Evolutionary conservation across 1,284 basidiomycete genomes (phyloP), one percentile per base, ranked within the genome.

Genomic region (Cutaneotrichosporon sp.): DNA sequence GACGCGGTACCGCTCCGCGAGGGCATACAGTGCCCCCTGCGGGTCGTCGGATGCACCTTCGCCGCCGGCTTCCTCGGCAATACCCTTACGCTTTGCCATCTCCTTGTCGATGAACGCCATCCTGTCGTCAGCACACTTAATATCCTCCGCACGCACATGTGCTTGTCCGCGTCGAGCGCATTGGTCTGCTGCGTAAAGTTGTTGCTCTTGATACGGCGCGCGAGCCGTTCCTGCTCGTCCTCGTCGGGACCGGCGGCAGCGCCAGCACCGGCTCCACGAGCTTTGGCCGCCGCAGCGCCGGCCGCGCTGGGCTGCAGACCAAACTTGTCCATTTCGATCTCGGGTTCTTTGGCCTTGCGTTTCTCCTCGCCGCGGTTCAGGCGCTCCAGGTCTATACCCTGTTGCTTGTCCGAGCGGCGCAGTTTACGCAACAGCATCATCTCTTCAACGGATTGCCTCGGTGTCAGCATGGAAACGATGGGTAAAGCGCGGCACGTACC

Each of bases 101-200:
- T 97, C 96, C 65, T 87, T 83, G 68, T 97, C 94, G 52, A 97
- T 97, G 66, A 94, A 97, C 2, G 86, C 88, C 88, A 97, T 92
- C 93, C 92, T 96, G 65, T 0, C 7, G 47, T 50, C 18, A 47
- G 47, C 23, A 12, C n/a, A n/a, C n/a, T n/a, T n/a, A 37, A 17
- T 14, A 12, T 4, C 2, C 7, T 21, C 26, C 8, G 1, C 10
- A 3, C 20, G 10, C 2, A 93, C 93, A 97, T 97, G 69, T 97
- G 94, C 68, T 96, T 97, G 77, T 98, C 93, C 7, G 97, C 91
- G 67, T 97, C 93, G 12, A 97, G 80, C 1, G 85, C 84, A 68
- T 96, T 96, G 2, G 93, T 98, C 75, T 97, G 93, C 59, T 90
- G 87, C 0, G 94, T 97, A 70, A 98, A 97, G 76, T 97, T 96